Evolutionary conservation across 805 yeast species (phyloP), one percentile per base, ranked within the genome.

Genomic region (Candida khao-thaluensis): DNA sequence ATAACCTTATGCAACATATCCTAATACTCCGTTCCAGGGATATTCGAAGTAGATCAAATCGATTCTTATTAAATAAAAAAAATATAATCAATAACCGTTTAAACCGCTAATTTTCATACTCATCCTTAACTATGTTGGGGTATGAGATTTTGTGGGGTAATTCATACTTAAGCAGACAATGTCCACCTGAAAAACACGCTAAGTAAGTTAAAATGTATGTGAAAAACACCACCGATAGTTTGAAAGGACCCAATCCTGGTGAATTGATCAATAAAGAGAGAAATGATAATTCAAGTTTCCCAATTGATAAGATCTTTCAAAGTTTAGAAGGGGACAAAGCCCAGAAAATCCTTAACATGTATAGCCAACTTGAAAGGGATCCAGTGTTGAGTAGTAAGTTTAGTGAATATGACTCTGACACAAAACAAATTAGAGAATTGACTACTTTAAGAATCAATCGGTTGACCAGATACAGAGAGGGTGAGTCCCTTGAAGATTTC

Each of bases 271-370:
- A 46, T 9, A 47, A 50, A 31, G 71, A 66, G 40, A 50, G 71
- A 35, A 45, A 49, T 28, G 36, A 40, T 14, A 20, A 28, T 7
- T n/a, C 21, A 2, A 41, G 42, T 18, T 62, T 62, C 35, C 59
- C 59, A 32, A 57, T 60, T 7, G 40, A 38, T 11, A 56, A 59
- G 35, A 63, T 66, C 66, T 64, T 63, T 48, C 44, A 53, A 31
- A 57, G 65, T 38, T 50, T 66, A 41, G 72, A 66, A 44, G 71
- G 71, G 11, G 48, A 59, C 10, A 64, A 62, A 40, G 59, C 71
- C 4, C 40, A 46, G 30, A 44, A 55, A 42, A 48, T 64, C 30
- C 43, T 58, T 38, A 49, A 50, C 17, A 51, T 67, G 32, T 59
- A 55, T 51, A 59, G 56, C 50, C 52, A 58, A 20, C 51, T 67